A percentile compares a stretch with the other conserved stretches of the same genome.
Evolutionary conservation across 2,329 filamentous ascomycete genomes (phyloP).

Genomic region (Aspergillus sp.): DNA sequence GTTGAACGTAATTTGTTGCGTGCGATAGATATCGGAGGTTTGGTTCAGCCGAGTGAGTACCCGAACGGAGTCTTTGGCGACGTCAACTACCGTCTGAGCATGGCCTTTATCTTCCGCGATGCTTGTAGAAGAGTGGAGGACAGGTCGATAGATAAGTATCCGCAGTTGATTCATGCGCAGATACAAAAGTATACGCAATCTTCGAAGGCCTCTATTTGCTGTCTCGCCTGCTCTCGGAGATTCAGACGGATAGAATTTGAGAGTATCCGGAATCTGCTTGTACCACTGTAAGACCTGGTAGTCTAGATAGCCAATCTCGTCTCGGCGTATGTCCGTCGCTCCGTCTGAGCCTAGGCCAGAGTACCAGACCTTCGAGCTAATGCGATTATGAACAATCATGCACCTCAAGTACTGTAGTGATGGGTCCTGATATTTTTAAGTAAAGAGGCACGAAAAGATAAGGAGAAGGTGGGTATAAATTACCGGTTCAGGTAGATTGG

Average conservation of each 20-base stretch:
- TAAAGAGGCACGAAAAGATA: neutral
- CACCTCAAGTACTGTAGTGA: constrained; percentile 70
- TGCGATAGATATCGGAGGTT: constrained; percentile 62
- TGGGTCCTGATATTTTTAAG: constrained; percentile 34
- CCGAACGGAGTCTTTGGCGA: constrained; percentile 65
- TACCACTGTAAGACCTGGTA: constrained; percentile 87
- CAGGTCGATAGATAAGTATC: constrained; percentile 82
- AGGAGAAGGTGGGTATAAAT: constrained; percentile 16
- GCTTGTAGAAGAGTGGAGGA: constrained; percentile 78
- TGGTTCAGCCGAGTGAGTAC: constrained; percentile 62
- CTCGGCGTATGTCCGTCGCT: constrained; percentile 65
- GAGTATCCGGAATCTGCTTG: constrained; percentile 64
- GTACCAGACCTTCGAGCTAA: constrained; percentile 84
- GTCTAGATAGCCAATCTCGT: constrained; percentile 78
- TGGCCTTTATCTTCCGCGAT: constrained; percentile 74
- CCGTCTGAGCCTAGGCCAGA: constrained; percentile 70
- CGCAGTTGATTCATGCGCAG: constrained; percentile 87
- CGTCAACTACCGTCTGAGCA: constrained; percentile 67
- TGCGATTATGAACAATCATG: constrained; percentile 81
- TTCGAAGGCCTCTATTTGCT: constrained; percentile 65
- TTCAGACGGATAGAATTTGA: constrained; percentile 63
- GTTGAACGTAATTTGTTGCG: constrained; percentile 65
- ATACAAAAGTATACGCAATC: constrained; percentile 80
- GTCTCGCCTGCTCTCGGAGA: constrained; percentile 48
- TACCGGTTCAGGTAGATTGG: constrained; percentile 75